These are phyloP conservation scores for Calonectria hongkongensis DNA, from an alignment of 2,329 filamentous ascomycete genomes.

Conservation along the genomic window DNA sequence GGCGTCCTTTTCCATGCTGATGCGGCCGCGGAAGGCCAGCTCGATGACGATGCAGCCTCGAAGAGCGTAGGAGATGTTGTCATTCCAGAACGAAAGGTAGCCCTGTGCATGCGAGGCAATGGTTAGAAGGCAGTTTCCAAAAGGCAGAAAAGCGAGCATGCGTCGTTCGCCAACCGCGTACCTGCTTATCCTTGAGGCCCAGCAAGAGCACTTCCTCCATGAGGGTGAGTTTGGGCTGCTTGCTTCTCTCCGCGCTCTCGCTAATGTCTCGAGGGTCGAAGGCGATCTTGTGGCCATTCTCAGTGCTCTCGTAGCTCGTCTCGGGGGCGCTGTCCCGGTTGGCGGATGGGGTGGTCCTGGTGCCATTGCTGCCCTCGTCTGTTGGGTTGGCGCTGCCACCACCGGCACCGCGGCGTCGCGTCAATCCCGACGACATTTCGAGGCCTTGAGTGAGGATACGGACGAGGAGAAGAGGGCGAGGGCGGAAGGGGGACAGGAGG, in stretches of 20 bases:
- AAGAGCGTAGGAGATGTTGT: slow-evolving; percentile 99
- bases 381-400: slow-evolving; percentile 73
- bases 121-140: neutral
- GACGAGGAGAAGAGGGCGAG: slow-evolving; percentile 38
- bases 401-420: slow-evolving; percentile 82
- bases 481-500: slow-evolving; percentile 33
- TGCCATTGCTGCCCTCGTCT: slow-evolving; percentile 73
- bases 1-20: slow-evolving; percentile 99
- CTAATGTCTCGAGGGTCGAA: slow-evolving; percentile 98
- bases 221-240: slow-evolving; percentile 97
- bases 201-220: slow-evolving; percentile 99
- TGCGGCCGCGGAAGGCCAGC: slow-evolving; percentile 93
- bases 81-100: slow-evolving; percentile 99
- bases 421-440: slow-evolving; percentile 70
- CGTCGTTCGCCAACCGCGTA: slow-evolving; percentile 61
- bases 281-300: slow-evolving; percentile 99
- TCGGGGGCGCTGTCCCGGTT: slow-evolving; percentile 75
- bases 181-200: slow-evolving; percentile 99
- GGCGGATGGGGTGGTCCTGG: slow-evolving; percentile 76
- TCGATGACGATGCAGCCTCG: slow-evolving; percentile 99
- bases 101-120: slow-evolving; percentile 74
- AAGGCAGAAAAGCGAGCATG: slow-evolving; percentile 15
- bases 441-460: slow-evolving; percentile 36
- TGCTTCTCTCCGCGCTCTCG: slow-evolving; percentile 96
- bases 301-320: slow-evolving; percentile 92